Evolutionary conservation across 2,329 filamentous ascomycete genomes (phyloP).

Genomic region (Dendryphion nanum): DNA sequence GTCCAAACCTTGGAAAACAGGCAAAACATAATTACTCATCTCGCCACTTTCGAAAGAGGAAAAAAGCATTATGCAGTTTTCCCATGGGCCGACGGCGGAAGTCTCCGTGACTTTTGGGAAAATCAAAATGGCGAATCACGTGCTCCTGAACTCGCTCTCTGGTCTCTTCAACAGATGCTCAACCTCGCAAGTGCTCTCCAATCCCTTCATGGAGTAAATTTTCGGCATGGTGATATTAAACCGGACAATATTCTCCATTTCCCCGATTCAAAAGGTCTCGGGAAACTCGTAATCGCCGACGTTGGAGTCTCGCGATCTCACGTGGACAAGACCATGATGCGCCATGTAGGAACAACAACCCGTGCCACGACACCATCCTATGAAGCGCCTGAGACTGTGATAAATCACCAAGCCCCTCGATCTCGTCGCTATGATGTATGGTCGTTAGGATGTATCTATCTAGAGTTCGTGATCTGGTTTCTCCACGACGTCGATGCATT

Average conservation of each 20-base stretch:
- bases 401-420: neutral
- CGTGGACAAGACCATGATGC: conserved; percentile 1
- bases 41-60: conserved; percentile 1
- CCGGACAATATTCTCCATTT: conserved; percentile 14
- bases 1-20: too few relatives aligned
- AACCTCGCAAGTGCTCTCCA: conserved; percentile 7
- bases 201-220: conserved; percentile 8
- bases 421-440: conserved; percentile 13
- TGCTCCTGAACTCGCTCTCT: conserved; percentile 1
- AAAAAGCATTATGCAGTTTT: conserved; percentile 1
- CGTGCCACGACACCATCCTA: conserved; percentile 8
- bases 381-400: conserved; percentile 6
- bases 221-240: conserved; percentile 13
- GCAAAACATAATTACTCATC: conserved; percentile 2
- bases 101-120: conserved; percentile 10
- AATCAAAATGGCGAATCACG: neutral
- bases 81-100: conserved; percentile 5
- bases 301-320: conserved; percentile 7
- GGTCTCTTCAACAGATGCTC: conserved; percentile 9
- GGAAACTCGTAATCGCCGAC: conserved; percentile 7
- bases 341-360: conserved; percentile 1
- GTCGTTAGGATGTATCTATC: conserved; percentile 13
- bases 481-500: conserved; percentile 5
- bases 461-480: conserved; percentile 11
- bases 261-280: neutral